Conservation (phyloP, 495 filamentous ascomycete genomes). For the Chlorociboria aeruginascens region DNA sequence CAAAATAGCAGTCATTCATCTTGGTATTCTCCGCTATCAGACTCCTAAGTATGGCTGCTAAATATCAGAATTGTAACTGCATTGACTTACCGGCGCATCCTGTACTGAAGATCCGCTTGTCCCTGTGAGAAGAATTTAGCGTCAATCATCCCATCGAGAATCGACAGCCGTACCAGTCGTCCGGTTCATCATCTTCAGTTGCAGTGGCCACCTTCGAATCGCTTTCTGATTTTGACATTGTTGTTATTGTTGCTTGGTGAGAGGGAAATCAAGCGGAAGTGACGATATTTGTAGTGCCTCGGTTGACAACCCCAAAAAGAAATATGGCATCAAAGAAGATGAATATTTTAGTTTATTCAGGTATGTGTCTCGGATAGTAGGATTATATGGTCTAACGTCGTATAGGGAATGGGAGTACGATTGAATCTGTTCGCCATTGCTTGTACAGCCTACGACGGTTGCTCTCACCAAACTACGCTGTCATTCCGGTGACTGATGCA, state of each 20-base stretch:
- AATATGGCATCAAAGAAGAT: conserved; percentile 36
- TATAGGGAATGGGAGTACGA: conserved; percentile 70
- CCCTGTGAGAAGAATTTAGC: conserved; percentile 37
- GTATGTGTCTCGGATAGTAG: conserved; percentile 29
- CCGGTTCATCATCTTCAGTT: conserved; percentile 60
- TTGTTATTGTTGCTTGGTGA: conserved; percentile 2
- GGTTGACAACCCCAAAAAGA: not conserved
- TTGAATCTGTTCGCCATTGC: conserved; percentile 81
- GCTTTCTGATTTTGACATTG: conserved; percentile 40
- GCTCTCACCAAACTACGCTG: conserved; percentile 87
- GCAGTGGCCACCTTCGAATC: conserved; percentile 26
- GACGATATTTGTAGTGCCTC: not conserved
- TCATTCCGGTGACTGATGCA: conserved; percentile 68
- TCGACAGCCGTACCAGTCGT: conserved; percentile 65
- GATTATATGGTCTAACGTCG: not conserved
- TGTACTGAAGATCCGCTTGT: conserved; percentile 95
- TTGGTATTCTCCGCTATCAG: conserved; percentile 70
- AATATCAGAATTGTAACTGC: not conserved
- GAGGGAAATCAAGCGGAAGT: not conserved
- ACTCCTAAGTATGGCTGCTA: not conserved
- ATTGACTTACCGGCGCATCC: conserved; percentile 66
- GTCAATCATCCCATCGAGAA: conserved; percentile 6
- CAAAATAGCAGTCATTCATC: conserved; percentile 90
- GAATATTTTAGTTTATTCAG: conserved; percentile 82
- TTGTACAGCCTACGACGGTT: conserved; percentile 79